These are phyloP conservation scores for Oxytropis ochrocephala DNA, from an alignment of 306 rosid genomes.

Conservation along the genomic window DNA sequence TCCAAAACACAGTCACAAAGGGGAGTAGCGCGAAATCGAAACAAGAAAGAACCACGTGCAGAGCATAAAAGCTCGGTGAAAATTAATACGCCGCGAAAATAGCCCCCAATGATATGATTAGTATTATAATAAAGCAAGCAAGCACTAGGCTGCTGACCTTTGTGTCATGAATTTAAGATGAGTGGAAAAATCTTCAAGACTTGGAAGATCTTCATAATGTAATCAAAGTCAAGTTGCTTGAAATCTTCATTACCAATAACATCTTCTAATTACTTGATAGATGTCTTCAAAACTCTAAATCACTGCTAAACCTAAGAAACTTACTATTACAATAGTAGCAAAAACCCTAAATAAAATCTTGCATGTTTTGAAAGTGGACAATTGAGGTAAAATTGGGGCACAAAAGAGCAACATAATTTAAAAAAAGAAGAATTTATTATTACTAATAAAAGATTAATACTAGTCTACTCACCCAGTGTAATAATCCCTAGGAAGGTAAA, in stretches of 20 bases:
- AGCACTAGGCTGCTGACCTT: conserved; percentile 99
- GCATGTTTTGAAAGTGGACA: not conserved
- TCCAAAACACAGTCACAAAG: conserved; percentile 6
- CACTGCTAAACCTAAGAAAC: conserved; percentile 84
- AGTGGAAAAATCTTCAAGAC: conserved; percentile 98
- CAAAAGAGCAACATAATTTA: not conserved
- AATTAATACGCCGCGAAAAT: conserved; percentile 24
- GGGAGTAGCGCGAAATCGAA: not conserved
- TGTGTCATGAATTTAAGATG: conserved; percentile 74
- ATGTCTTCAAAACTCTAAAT: conserved; percentile 94
- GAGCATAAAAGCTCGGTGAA: conserved; percentile 31
- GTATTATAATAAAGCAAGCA: conserved; percentile 80
- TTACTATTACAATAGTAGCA: conserved; percentile 39
- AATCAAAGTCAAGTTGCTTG: conserved; percentile 94
- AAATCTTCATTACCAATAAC: conserved; percentile 91
- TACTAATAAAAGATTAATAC: not conserved
- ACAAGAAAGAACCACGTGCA: conserved; percentile 28
- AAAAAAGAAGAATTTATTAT: not conserved
- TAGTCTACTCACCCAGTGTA: conserved; percentile 63
- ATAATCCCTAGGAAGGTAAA: conserved; percentile 92
- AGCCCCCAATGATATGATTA: conserved; percentile 53
- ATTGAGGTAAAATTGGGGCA: not conserved
- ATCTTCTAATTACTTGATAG: conserved; percentile 94
- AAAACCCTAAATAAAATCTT: conserved; percentile 5
- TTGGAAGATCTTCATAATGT: conserved; percentile 91